Conservation (phyloP, 129 eudicot species). For the Rutidosis leptorrhynchoides region DNA sequence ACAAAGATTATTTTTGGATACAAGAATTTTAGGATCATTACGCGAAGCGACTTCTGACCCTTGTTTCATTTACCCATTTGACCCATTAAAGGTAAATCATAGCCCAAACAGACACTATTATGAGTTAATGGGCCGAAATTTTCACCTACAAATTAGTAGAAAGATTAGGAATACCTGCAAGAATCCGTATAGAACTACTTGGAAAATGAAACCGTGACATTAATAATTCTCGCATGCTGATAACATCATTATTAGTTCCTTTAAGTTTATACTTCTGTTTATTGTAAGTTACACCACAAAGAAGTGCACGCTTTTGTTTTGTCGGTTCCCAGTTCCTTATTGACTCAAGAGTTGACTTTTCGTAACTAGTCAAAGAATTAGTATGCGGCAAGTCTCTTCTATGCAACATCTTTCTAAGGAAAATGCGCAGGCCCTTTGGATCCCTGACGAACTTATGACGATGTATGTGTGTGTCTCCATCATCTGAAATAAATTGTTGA, state of each 20-base stretch:
- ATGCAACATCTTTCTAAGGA: constrained; percentile 11
- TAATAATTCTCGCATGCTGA: constrained; percentile 47
- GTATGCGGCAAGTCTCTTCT: neutral
- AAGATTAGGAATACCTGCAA: constrained; percentile 43
- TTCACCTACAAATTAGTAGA: neutral
- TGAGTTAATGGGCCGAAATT: neutral
- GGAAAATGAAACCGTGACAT: constrained; percentile 45
- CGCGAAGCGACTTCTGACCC: neutral
- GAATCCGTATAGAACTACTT: constrained; percentile 40
- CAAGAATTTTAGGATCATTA: neutral
- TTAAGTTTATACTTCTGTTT: constrained; percentile 53
- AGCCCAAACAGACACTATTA: neutral
- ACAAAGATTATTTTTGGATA: neutral
- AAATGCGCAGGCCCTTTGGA: constrained; percentile 23
- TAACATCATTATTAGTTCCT: constrained; percentile 59
- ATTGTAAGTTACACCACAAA: constrained; percentile 68
- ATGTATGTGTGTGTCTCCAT: neutral
- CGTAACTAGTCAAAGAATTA: constrained; percentile 9
- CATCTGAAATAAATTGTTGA: constrained; percentile 14
- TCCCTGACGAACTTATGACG: neutral
- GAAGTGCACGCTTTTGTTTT: constrained; percentile 62
- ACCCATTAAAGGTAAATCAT: neutral
- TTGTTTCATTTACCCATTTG: constrained; percentile 1
- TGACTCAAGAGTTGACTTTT: constrained; percentile 18
- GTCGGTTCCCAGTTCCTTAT: constrained; percentile 36